Base-by-base conservation (phyloP, 129 eudicot genomes). In the Lonicera japonica region DNA sequence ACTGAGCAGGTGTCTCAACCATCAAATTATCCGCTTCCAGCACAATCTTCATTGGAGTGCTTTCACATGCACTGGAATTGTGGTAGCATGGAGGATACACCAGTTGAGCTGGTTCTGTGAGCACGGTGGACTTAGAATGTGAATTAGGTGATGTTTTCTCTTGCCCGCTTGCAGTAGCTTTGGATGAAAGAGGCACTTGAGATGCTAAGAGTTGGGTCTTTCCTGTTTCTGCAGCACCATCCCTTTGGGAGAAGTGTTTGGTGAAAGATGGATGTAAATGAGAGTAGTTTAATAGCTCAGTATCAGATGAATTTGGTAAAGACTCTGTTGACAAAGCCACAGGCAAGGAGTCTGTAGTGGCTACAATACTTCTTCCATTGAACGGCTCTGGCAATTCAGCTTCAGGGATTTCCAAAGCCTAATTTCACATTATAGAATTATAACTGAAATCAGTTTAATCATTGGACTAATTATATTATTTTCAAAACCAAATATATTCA, bases 381-480 rank as follows among this genome's bases (percentile, higher is more conserved):
- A 79, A 80, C 39, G 86, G 86, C 50, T 82, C 86, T 0, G 96
- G 96, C 53, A 88, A 75, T 56, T 45, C 85, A 56, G 94, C 96
- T 71, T 82, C 87, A 9, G 96, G 96, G 15, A 88, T 64, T 24
- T 82, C 89, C 45, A 56, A 72, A 18, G 36, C 82, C 94, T 88
- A 75, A 25, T 68, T 58, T 41, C 50, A 58, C 39, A 29, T 58
- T 47, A 24, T 18, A 69, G 53, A 57, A 63, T 0, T 50, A 50
- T 50, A 16, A 1, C 9, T 50, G 15, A 50, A n/a, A 67, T 38
- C 34, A 38, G 66, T 21, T 22, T 47, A 19, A 24, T n/a, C 20
- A 8, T 0, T 59, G 4, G 34, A 61, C 20, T 40, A 23, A 24
- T 21, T 60, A 43, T 38, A 38, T 38, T 38, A 38, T 5, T 38